Evolutionary conservation across 371 early-diverging fungal species (phyloP).

Genomic region (Mortierella sp.): DNA sequence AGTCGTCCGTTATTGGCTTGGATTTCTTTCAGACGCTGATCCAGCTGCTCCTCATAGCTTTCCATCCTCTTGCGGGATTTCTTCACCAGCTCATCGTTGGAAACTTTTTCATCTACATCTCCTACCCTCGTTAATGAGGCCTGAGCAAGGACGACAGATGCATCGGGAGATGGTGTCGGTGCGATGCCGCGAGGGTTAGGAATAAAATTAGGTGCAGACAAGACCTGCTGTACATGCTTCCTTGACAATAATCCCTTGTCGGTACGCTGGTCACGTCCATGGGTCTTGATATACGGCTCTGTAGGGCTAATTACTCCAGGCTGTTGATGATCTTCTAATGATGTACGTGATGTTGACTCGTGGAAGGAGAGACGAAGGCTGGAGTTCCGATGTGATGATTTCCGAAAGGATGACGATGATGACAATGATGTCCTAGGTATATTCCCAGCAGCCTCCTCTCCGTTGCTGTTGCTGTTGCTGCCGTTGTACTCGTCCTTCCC

Average conservation of each 20-base stretch:
- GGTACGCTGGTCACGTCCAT: too few species aligned
- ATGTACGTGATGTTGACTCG: constrained; percentile 14
- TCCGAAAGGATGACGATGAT: background rate
- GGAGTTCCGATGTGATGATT: constrained; percentile 4
- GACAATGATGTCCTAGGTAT: too few species aligned
- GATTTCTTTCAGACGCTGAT: constrained; percentile 17
- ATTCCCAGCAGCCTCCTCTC: background rate
- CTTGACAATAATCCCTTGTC: constrained; percentile 4
- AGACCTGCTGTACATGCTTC: constrained; percentile 9
- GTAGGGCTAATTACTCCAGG: background rate
- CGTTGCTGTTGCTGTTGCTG: too few species aligned
- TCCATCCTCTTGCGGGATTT: constrained; percentile 7
- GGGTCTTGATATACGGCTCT: too few species aligned
- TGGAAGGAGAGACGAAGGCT: constrained; percentile 5
- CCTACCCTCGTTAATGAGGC: too few species aligned
- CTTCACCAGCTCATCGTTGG: background rate
- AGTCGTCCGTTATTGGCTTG: constrained; percentile 31
- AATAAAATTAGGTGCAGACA: constrained; percentile 24
- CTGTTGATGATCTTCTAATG: background rate
- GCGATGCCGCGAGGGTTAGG: constrained; percentile 39
- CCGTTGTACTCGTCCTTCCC: too few species aligned
- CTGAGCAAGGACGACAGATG: too few species aligned
- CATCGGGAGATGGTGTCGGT: constrained; percentile 28
- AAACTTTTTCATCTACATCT: background rate
- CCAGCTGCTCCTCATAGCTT: constrained; percentile 22